Conservation (phyloP, 805 yeast species). For the Myxozyma monticola region DNA sequence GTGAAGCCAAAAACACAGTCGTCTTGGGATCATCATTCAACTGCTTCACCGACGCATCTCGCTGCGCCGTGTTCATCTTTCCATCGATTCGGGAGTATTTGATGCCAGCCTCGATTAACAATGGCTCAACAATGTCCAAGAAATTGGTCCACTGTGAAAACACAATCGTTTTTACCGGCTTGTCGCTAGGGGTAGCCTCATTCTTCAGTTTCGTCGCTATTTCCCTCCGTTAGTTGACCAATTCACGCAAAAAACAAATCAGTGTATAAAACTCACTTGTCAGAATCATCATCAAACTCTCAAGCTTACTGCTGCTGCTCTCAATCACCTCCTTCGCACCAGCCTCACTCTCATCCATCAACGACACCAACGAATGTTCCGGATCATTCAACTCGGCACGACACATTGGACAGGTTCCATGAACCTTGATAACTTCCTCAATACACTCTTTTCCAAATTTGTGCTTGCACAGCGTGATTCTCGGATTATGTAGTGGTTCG, state of each 20-base stretch:
- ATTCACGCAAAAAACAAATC: not conserved
- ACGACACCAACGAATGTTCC: conserved; percentile 9
- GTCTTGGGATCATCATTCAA: conserved; percentile 59
- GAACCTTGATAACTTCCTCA: conserved; percentile 8
- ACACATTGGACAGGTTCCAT: conserved; percentile 20
- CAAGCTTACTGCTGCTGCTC: conserved; percentile 18
- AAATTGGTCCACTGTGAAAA: conserved; percentile 84
- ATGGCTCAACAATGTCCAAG: conserved; percentile 62
- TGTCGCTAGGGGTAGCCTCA: conserved; percentile 9
- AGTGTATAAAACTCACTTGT: not conserved
- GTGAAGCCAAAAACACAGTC: conserved; percentile 69
- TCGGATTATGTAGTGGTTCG: conserved; percentile 19
- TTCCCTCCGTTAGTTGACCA: not conserved
- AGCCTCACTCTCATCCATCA: conserved; percentile 9
- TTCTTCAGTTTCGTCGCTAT: conserved; percentile 12
- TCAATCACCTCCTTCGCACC: conserved; percentile 1
- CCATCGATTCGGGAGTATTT: conserved; percentile 71
- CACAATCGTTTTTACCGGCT: conserved; percentile 59
- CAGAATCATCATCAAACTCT: conserved; percentile 18
- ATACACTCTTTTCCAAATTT: conserved; percentile 22
- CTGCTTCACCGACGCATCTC: conserved; percentile 61
- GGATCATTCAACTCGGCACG: conserved; percentile 6
- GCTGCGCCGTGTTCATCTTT: conserved; percentile 65
- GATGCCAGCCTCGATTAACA: conserved; percentile 49
- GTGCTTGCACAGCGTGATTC: conserved; percentile 26